Conservation (phyloP, 2,329 filamentous ascomycete species). For the Drechslerella stenobrocha region DNA sequence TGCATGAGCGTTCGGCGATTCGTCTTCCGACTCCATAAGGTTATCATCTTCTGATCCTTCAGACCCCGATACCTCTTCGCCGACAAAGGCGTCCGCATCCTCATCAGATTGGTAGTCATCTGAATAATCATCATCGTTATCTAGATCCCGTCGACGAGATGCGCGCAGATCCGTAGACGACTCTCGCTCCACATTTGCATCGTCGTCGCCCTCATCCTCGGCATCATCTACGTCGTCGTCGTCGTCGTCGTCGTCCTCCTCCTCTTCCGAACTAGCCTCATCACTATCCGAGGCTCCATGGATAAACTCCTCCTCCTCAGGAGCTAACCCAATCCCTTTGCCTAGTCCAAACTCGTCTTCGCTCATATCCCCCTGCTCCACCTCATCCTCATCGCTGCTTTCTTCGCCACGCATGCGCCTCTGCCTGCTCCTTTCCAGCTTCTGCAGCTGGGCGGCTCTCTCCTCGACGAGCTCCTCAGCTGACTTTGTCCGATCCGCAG, state of each 20-base stretch:
- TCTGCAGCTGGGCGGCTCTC: conserved; percentile 73
- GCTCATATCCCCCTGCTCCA: conserved; percentile 58
- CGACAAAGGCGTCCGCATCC: conserved; percentile 58
- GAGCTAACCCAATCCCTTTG: conserved; percentile 58
- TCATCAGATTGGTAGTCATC: conserved; percentile 58
- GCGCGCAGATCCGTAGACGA: conserved; percentile 54
- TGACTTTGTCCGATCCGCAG: conserved; percentile 85
- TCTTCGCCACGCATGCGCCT: conserved; percentile 84
- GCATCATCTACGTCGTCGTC: conserved; percentile 58
- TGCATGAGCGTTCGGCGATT: conserved; percentile 62
- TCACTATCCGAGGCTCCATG: conserved; percentile 40
- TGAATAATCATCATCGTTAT: conserved; percentile 62
- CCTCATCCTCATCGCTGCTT: conserved; percentile 65
- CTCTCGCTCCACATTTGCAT: conserved; percentile 60
- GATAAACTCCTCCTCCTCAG: conserved; percentile 57
- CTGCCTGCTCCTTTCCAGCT: conserved; percentile 79
- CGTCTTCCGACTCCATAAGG: conserved; percentile 61
- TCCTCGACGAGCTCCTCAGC: conserved; percentile 81
- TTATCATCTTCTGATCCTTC: conserved; percentile 74
- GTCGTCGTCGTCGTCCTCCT: conserved; percentile 51
- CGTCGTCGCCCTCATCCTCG: conserved; percentile 60
- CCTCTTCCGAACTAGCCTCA: conserved; percentile 35
- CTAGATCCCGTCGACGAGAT: conserved; percentile 61
- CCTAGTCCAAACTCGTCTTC: conserved; percentile 66
- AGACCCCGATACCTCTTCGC: conserved; percentile 59